Conservation (phyloP, 2,329 filamentous ascomycete species). For the Penicillium capsulatum region DNA sequence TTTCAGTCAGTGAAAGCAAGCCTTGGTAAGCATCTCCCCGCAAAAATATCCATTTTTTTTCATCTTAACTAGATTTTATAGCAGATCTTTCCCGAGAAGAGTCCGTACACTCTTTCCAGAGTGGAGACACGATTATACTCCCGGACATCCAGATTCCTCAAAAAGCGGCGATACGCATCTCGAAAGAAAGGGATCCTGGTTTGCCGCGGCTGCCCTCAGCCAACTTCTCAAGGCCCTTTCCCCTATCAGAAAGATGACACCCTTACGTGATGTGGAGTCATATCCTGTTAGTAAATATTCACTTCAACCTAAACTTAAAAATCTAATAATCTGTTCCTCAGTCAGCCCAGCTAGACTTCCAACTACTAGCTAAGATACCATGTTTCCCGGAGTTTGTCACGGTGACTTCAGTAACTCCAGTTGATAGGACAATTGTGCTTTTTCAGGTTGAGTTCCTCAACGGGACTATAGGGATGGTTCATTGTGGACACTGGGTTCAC, state of each 20-base stretch:
- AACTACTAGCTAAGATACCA: not conserved
- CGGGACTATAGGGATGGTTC: not conserved
- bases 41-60: not conserved
- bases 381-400: not conserved
- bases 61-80: not conserved
- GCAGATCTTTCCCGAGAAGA: not conserved
- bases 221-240: too few relatives aligned
- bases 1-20: not conserved
- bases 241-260: not conserved
- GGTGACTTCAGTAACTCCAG: not conserved
- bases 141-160: too few relatives aligned
- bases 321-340: slow-evolving; percentile 1
- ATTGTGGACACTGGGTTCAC: not conserved
- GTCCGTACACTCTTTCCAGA: too few relatives aligned
- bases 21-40: not conserved
- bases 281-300: not conserved
- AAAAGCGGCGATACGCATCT: too few relatives aligned
- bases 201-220: too few relatives aligned
- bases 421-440: not conserved
- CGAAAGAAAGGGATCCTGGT: too few relatives aligned
- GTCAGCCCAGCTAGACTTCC: not conserved
- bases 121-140: too few relatives aligned
- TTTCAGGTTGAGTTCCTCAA: not conserved
- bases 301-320: not conserved
- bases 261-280: not conserved